Evolutionary conservation across 2,329 filamentous ascomycete genomes (phyloP).

Genomic region (Chaetothyriales sp.): DNA sequence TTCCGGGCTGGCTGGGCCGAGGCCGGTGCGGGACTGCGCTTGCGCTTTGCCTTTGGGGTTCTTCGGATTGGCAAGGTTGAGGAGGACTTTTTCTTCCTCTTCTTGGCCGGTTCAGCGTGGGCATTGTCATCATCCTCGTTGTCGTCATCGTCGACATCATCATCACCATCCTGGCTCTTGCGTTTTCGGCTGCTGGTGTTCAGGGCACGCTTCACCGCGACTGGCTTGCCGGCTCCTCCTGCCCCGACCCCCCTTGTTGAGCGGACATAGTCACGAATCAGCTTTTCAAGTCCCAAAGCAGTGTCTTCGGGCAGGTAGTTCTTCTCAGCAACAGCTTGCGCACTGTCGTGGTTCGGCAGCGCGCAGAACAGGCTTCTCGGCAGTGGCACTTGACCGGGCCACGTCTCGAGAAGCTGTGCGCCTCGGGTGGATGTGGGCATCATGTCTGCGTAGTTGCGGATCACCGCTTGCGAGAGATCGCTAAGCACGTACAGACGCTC

Average conservation of each 20-base stretch:
- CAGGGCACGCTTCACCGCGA: slow-evolving; percentile 10
- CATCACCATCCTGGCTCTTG: slow-evolving; percentile 24
- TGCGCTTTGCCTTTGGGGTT: slow-evolving; percentile 22
- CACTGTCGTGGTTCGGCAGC: slow-evolving; percentile 60
- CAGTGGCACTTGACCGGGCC: slow-evolving; percentile 63
- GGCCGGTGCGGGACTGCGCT: slow-evolving; percentile 22
- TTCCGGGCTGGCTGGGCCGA: slow-evolving; percentile 23
- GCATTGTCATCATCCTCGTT: slow-evolving; percentile 13
- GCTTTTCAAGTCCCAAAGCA: slow-evolving; percentile 59
- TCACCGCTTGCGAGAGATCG: slow-evolving; percentile 68
- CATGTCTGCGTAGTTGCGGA: slow-evolving; percentile 72
- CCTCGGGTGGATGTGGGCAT: slow-evolving; percentile 52
- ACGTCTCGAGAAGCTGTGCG: slow-evolving; percentile 56
- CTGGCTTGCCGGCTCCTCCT: slow-evolving; percentile 4
- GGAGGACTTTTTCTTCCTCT: slow-evolving; percentile 9
- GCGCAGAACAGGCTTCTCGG: slow-evolving; percentile 64
- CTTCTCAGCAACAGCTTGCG: slow-evolving; percentile 74
- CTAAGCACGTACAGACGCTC: slow-evolving; percentile 62
- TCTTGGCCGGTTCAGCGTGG: slow-evolving; percentile 5
- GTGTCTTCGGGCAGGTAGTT: slow-evolving; percentile 65
- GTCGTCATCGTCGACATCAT: slow-evolving; percentile 18
- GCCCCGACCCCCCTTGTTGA: slow-evolving; percentile 24
- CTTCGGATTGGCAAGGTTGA: slow-evolving; percentile 12
- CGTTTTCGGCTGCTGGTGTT: slow-evolving; percentile 23
- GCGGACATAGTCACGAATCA: slow-evolving; percentile 57